Conservation (phyloP, 352 stramenopile species). For the Phytophthora uliginosa region DNA sequence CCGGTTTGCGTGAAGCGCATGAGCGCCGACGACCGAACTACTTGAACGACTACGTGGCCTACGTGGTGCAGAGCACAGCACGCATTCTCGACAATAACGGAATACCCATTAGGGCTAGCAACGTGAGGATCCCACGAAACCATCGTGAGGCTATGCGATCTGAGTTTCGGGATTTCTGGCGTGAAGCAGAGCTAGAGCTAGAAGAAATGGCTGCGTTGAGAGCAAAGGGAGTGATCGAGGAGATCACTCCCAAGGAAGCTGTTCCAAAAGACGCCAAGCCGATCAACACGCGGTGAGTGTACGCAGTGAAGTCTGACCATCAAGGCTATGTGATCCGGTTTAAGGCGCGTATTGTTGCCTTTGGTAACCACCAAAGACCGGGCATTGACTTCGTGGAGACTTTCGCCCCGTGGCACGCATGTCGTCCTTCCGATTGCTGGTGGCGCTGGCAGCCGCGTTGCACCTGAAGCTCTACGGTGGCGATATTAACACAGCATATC, state of each 20-base stretch:
- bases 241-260: background rate
- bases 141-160: background rate
- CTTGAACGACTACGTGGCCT: background rate
- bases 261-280: background rate
- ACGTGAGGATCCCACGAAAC: background rate
- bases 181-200: too few species aligned
- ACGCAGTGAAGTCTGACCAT: background rate
- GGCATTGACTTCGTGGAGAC: background rate
- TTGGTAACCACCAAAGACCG: background rate
- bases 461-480: background rate
- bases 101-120: background rate
- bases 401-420: background rate
- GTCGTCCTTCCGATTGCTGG: background rate
- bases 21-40: background rate
- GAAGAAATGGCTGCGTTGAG: background rate
- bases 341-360: background rate
- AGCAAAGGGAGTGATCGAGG: background rate
- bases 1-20: background rate
- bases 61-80: background rate
- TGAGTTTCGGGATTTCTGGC: background rate
- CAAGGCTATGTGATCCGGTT: background rate
- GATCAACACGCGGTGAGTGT: background rate
- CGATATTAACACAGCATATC: background rate
- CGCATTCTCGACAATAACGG: background rate
- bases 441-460: background rate